Evolutionary conservation across 768 basidiomycete genomes (phyloP).

Genomic region (Xerocomus potaroensis): DNA sequence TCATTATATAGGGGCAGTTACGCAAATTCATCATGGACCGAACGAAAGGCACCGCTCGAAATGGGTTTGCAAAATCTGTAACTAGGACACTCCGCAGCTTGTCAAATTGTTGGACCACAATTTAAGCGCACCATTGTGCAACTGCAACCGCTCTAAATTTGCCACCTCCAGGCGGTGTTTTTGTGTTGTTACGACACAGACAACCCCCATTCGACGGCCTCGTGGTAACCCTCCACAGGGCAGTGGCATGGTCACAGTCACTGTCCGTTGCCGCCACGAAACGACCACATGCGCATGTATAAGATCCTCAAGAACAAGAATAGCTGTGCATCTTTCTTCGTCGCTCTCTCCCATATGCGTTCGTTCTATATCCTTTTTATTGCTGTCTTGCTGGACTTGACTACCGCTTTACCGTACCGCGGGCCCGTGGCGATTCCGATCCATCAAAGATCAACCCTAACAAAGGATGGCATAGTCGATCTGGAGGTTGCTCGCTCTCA

Average conservation of each 20-base stretch:
- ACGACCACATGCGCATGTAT: not conserved
- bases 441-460: conserved; percentile 10
- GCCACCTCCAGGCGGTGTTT: not conserved
- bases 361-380: conserved; percentile 2
- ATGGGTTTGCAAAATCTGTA: not conserved
- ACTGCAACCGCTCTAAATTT: not conserved
- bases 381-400: conserved; percentile 13
- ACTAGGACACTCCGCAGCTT: not conserved
- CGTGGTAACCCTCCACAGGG: not conserved
- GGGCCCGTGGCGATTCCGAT: conserved; percentile 16
- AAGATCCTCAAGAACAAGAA: not conserved
- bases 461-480: conserved; percentile 15
- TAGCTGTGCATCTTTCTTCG: not conserved
- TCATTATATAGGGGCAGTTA: no score
- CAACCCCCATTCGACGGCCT: not conserved
- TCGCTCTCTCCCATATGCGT: conserved; percentile 9
- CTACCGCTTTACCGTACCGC: conserved; percentile 13
- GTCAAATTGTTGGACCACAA: not conserved
- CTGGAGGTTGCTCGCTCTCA: conserved; percentile 13
- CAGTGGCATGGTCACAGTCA: not conserved
- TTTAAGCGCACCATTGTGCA: not conserved
- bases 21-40: no score
- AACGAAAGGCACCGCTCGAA: not conserved
- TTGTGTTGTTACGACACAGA: not conserved
- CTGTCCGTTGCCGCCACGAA: not conserved